Base-by-base conservation (phyloP, 306 rosid genomes). In the Rosa multiflora region DNA sequence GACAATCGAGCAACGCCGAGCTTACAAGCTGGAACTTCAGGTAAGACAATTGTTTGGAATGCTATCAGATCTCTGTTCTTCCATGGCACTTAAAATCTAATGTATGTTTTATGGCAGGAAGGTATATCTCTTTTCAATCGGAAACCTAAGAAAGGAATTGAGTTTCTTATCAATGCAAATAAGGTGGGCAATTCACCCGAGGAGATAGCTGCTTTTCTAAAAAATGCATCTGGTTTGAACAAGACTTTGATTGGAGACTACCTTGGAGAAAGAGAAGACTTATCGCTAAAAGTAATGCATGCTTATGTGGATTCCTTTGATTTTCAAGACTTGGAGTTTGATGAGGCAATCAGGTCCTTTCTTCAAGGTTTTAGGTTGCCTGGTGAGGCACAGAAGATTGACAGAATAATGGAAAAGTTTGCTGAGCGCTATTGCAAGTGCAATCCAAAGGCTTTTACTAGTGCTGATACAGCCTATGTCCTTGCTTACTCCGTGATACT, bases 381-480 rank as follows among this genome's bases (percentile, higher is more conserved):
- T 26, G 99, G 99, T 56, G 99, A 96, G 94, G 99, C 98, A 44
- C 99, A 96, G 70, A 96, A 96, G 81, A 96, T 96, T 72, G 99
- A 96, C 78, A 87, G 99, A 80, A 93, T 96, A 53, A 96, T 96
- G 99, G 99, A 96, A 77, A 96, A 96, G 88, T 96, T 96, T 87
- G 93, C 99, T 17, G 99, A 96, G 85, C 90, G 94, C 37, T 96
- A 91, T 82, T 96, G 97, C 87, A 96, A 93, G 80, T 96, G 99
- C 83, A 96, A 96, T 77, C 89, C 94, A 39, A 93, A 87, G 89
- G 92, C 74, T 85, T 96, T 96, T 81, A 93, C 86, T 79, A 96
- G 99, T 90, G 97, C 99, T 79, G 99, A 96, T 86, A 96, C 99
- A 4, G 99, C 96, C 53, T 96, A 96, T 86, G 99, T 96, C 79